Conservation (phyloP, 2,329 filamentous ascomycete genomes). For the Fusarium annulatum region DNA sequence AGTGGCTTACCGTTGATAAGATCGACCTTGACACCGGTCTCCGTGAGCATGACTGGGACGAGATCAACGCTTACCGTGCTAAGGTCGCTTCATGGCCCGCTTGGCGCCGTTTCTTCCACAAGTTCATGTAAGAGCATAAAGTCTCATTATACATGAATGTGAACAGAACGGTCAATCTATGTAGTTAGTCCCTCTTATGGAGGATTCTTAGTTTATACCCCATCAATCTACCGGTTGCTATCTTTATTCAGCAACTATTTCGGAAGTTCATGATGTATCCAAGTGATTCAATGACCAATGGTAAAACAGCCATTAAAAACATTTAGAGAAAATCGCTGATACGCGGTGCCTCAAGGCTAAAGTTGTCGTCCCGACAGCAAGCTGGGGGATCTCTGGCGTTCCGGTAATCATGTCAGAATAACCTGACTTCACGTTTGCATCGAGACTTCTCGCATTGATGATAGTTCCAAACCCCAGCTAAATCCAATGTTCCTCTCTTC, state of each 20-base stretch:
- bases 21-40: constrained; percentile 76
- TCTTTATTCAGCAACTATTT: not conserved
- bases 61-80: constrained; percentile 65
- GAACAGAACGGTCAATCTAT: not conserved
- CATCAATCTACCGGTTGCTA: constrained; percentile 19
- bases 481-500: fast-evolving
- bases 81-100: constrained; percentile 60
- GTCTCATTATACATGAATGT: fast-evolving
- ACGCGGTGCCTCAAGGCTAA: too few relatives aligned
- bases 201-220: constrained; percentile 32
- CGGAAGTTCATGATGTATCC: fast-evolving
- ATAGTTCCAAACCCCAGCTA: not conserved
- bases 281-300: not conserved
- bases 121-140: constrained; percentile 9
- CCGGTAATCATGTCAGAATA: not conserved
- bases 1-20: constrained; percentile 67
- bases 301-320: too few relatives aligned
- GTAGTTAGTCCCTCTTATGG: constrained; percentile 12
- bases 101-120: constrained; percentile 53
- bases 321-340: too few relatives aligned
- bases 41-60: constrained; percentile 72
- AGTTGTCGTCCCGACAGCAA: not conserved
- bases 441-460: fast-evolving
- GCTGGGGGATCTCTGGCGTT: fast-evolving
- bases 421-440: not conserved